Evolutionary conservation across 139 green algal species (phyloP).

Genomic region (Trebouxia sp.): DNA sequence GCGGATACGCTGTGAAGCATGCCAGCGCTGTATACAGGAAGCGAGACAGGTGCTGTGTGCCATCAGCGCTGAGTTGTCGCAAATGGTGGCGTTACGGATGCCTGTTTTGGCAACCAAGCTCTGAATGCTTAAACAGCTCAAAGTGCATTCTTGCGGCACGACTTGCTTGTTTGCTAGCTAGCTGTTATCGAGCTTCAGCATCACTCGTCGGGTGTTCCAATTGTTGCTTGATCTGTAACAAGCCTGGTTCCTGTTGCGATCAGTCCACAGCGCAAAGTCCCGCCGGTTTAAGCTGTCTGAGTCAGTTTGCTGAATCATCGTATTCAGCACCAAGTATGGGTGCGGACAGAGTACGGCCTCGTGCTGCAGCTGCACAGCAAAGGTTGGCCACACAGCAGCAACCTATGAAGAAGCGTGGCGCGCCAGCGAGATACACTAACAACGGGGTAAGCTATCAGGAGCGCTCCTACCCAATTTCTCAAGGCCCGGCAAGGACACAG

Average conservation of each 20-base stretch:
- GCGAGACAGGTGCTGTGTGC: no score
- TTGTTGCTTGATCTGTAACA: no score
- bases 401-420: constrained; percentile 19
- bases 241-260: background rate
- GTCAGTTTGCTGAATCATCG: constrained; percentile 1
- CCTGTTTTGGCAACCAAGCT: background rate
- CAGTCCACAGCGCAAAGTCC: background rate
- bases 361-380: background rate
- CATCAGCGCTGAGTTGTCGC: no score
- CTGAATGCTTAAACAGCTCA: constrained; percentile 25
- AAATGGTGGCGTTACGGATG: background rate
- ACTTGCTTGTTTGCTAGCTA: background rate
- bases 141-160: constrained; percentile 12
- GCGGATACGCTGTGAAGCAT: no score
- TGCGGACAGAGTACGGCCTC: background rate
- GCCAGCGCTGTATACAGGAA: no score
- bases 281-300: background rate
- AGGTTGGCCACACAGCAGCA: background rate
- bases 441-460: background rate
- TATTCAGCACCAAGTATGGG: constrained; percentile 2
- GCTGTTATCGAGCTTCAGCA: no score
- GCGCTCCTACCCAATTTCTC: background rate
- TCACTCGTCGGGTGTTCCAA: no score
- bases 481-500: background rate
- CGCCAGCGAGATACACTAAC: background rate